These are phyloP conservation scores for Crithidia expoeki DNA, from an alignment of 208 protist genomes.

Conservation along the genomic window DNA sequence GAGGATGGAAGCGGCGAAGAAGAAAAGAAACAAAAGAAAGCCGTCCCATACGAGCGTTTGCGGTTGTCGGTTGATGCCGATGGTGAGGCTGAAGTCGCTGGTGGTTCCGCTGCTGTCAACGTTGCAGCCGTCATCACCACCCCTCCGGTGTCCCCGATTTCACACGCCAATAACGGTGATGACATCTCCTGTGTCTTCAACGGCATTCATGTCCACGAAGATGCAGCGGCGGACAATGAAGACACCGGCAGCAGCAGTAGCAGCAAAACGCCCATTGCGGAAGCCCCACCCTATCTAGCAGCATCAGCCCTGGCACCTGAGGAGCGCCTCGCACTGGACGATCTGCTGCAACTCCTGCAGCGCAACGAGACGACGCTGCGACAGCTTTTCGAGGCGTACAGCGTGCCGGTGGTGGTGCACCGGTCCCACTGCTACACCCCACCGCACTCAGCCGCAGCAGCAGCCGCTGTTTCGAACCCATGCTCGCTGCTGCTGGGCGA, in stretches of 20 bases:
- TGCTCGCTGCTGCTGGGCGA: conserved; percentile 13
- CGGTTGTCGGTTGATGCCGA: too few species aligned
- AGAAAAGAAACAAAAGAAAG: too few species aligned
- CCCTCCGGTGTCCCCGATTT: conserved; percentile 31
- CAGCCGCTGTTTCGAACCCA: conserved; percentile 17
- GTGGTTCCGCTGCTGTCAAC: neutral
- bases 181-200: conserved; percentile 25
- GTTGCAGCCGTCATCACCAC: neutral
- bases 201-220: neutral
- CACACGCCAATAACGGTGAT: neutral
- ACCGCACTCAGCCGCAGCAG: conserved; percentile 29
- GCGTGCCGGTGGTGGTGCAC: conserved; percentile 40
- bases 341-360: conserved; percentile 50
- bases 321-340: conserved; percentile 38
- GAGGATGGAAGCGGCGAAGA: too few species aligned
- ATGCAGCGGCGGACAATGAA: neutral
- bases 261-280: neutral
- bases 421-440: conserved; percentile 34
- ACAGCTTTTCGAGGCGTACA: conserved; percentile 74
- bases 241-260: neutral
- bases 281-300: conserved; percentile 1
- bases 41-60: too few species aligned
- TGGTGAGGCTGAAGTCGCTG: too few species aligned
- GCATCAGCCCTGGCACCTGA: conserved; percentile 2
- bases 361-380: conserved; percentile 64